Evolutionary conservation across 805 yeast genomes (phyloP), one percentile per base, ranked within the genome.

Genomic region (Ogataea populi-albae): DNA sequence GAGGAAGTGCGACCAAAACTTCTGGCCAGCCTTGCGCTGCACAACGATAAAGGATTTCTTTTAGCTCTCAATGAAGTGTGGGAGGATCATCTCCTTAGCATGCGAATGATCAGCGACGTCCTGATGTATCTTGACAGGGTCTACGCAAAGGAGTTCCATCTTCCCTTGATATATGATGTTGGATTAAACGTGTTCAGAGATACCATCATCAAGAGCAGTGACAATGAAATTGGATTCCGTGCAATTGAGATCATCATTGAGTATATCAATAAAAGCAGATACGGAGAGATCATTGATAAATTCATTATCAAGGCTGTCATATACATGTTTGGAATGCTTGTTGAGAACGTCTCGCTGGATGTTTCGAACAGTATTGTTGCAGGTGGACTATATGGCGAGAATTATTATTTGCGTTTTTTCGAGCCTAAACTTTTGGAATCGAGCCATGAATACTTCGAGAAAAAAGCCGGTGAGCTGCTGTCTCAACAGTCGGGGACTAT

Each of bases 51-150:
- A 23, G 54, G 44, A 27, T 62, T 69, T 21, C 40, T 71, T 23
- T 50, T 50, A 18, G 49, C 52, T 7, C 46, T 71, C 6, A 59
- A 55, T 30, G 40, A 38, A 21, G 74, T 71, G 37, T 88, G 96
- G 95, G 69, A 75, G 23, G 86, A 79, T 31, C 91, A 84, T 54
- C 57, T 79, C 24, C 68, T 79, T 25, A 71, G 82, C 32, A 83
- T 86, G 81, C 71, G 85, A 44, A 77, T 86, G 71, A 74, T 86
- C 28, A 75, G 89, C 49, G 95, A 89, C 57, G 85, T 88, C 3
- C 64, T 86, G 54, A 81, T 88, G 84, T 88, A 88, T 52, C 59
- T 89, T 54, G 95, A 88, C 54, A 71, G 95, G 28, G 95, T 86
- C 0, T 87, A 84, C 48, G 84, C 88, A 18, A 79, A 77, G 46